Base-by-base conservation (phyloP, 805 yeast genomes). In the Wickerhamomyces bovis region DNA sequence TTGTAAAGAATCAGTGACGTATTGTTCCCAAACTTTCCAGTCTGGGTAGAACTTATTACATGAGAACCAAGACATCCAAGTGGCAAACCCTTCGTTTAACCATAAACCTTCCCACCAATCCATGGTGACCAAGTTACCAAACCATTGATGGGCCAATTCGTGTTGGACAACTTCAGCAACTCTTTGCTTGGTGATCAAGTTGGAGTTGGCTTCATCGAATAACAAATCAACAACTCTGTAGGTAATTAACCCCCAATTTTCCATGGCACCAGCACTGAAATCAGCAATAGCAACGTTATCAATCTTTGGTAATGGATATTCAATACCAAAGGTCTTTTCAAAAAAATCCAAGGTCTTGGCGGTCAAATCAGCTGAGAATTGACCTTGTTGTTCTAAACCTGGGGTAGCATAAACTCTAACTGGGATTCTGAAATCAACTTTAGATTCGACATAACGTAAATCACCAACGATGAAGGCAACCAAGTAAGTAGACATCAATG, bases 111-210 rank as follows among this genome's bases (percentile, higher is more conserved):
- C 88, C 95, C 95, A 86, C 83, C 88, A 86, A 61, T 85, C 90
- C 95, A 86, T 86, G 45, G 95, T 86, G 50, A 86, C 95, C 67
- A 86, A 73, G 66, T 86, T 83, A 62, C 95, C 95, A 59, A 86
- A 86, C 95, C 95, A 86, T 71, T 86, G 95, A 66, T 86, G 95
- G 43, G 95, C 94, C 69, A 86, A 75, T 69, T 86, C 95, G 69
- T 86, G 95, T 70, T 83, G 87, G 40, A 86, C 89, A 42, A 86
- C 94, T 61, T 86, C 92, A 33, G 89, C 85, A 36, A 86, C 94
- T 64, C 90, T 75, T 63, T 80, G 81, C 63, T 80, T 78, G 54
- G 84, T 76, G 49, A 70, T 71, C 52, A 79, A 70, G 51, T 81
- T 79, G 43, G 94, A 80, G 57, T 77, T 77, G 56, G 78, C 76